Percentiles rank a stretch among this genome's conserved stretches.
phyloP scores from a whole-genome alignment of 78 protist species.

The Cavenderia fasciculata region DNA sequence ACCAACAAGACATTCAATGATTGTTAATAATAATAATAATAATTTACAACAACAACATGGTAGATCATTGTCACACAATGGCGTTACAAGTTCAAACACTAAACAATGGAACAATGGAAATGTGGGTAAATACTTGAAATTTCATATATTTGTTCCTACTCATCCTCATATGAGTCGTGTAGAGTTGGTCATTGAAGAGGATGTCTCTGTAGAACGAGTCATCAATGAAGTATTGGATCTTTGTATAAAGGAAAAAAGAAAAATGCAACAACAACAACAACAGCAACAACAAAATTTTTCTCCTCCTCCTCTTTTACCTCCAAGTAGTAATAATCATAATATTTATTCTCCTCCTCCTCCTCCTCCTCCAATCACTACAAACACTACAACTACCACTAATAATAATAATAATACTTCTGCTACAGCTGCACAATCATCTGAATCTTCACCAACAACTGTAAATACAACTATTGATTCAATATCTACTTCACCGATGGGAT shows the following conservation, averaged over 20 bases:
- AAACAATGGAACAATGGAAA: no score
- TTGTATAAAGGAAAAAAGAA: slow-evolving; percentile 47
- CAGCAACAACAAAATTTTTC: neutral
- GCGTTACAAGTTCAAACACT: neutral
- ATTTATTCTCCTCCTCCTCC: no score
- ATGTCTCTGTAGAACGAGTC: slow-evolving; percentile 26
- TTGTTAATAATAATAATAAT: neutral
- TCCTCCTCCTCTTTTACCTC: neutral
- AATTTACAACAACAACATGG: neutral
- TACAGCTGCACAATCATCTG: neutral
- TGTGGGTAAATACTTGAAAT: no score
- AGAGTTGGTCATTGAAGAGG: slow-evolving; percentile 51
- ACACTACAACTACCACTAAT: neutral
- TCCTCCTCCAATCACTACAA: neutral
- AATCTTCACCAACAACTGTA: neutral
- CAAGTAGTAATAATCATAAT: no score
- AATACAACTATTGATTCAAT: no score
- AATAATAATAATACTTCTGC: neutral
- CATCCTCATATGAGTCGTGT: slow-evolving; percentile 17
- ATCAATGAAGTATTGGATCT: slow-evolving; percentile 30
- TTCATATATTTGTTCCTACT: slow-evolving; percentile 49
- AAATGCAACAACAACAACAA: neutral
- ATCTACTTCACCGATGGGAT: neutral
- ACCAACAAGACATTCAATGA: no score
- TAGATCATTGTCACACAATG: slow-evolving; percentile 22